These are phyloP conservation scores for Pseudogymnoascus sp. DNA, from an alignment of 2,329 filamentous ascomycete species.

Conservation along the genomic window DNA sequence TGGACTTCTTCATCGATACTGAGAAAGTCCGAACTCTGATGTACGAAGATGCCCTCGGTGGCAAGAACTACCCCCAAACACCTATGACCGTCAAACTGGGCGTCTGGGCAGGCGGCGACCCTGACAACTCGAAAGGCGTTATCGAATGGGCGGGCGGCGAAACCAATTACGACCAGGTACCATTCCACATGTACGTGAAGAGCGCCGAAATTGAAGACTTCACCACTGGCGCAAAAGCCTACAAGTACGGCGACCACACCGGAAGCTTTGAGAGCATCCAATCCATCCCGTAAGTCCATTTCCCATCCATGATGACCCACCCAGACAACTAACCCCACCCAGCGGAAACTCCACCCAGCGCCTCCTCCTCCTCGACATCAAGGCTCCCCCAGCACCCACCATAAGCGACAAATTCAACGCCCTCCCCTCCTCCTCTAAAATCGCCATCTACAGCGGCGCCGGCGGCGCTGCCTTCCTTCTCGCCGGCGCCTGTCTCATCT, in stretches of 20 bases:
- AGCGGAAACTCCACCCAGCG: slow-evolving; percentile 47
- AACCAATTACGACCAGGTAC: slow-evolving; percentile 56
- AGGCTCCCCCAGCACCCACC: slow-evolving; percentile 33
- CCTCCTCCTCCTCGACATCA: slow-evolving; percentile 12
- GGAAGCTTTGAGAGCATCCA: slow-evolving; percentile 59
- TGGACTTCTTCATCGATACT: slow-evolving; percentile 65
- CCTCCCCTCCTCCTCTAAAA: slow-evolving; percentile 41
- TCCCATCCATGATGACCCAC: not conserved
- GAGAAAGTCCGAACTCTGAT: slow-evolving; percentile 53
- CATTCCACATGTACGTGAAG: slow-evolving; percentile 68
- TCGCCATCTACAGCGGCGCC: slow-evolving; percentile 42
- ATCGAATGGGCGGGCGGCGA: slow-evolving; percentile 62
- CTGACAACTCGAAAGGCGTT: slow-evolving; percentile 43
- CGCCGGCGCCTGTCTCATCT: slow-evolving; percentile 37
- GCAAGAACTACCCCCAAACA: slow-evolving; percentile 63
- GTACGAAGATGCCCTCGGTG: slow-evolving; percentile 51
- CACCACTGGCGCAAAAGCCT: slow-evolving; percentile 52
- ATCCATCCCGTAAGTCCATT: slow-evolving; percentile 38
- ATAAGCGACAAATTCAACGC: slow-evolving; percentile 45
- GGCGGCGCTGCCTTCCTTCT: slow-evolving; percentile 38
- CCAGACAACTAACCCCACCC: not conserved
- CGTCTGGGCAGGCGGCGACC: slow-evolving; percentile 56
- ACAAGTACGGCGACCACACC: slow-evolving; percentile 52
- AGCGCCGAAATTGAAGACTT: slow-evolving; percentile 48
- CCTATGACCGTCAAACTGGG: slow-evolving; percentile 63